Evolutionary conservation across 768 basidiomycete genomes (phyloP).

Genomic region (Leccinellum albellum): DNA sequence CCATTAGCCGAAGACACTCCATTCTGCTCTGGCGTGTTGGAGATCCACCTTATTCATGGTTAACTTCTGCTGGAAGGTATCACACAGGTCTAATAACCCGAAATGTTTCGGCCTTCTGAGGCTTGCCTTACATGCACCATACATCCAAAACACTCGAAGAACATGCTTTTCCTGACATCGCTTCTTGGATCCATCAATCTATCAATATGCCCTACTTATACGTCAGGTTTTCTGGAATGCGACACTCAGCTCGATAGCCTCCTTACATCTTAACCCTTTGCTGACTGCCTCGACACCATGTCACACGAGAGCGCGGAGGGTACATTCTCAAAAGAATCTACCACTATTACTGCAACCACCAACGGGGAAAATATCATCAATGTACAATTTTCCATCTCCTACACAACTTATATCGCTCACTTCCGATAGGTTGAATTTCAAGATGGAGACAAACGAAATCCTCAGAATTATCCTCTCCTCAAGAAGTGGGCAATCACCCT

Average conservation of each 20-base stretch:
- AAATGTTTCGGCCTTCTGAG: not conserved
- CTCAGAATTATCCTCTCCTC: slow-evolving; percentile 32
- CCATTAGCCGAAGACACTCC: not conserved
- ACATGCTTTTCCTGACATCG: not conserved
- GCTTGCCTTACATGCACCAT: not conserved
- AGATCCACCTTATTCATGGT: not conserved
- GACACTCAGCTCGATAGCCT: not conserved
- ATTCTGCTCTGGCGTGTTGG: not conserved
- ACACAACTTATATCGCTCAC: slow-evolving; percentile 1
- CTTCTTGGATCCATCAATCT: slow-evolving; percentile 2
- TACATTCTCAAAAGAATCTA: not conserved
- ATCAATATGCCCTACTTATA: slow-evolving; percentile 13
- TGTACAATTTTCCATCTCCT: slow-evolving; percentile 1
- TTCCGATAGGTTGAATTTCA: slow-evolving; percentile 37
- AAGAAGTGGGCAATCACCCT: slow-evolving; percentile 42
- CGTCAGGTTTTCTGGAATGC: not conserved
- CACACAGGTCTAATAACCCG: not conserved
- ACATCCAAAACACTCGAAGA: not conserved
- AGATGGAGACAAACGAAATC: slow-evolving; percentile 37
- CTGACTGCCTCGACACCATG: slow-evolving; percentile 6
- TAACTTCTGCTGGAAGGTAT: not conserved
- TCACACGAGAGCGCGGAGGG: slow-evolving; percentile 4
- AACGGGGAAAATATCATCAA: slow-evolving; percentile 7
- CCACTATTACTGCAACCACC: not conserved
- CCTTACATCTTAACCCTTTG: not conserved